phyloP scores from a whole-genome alignment of 2,329 filamentous ascomycete species.

The Paecilomyces fulvus region DNA sequence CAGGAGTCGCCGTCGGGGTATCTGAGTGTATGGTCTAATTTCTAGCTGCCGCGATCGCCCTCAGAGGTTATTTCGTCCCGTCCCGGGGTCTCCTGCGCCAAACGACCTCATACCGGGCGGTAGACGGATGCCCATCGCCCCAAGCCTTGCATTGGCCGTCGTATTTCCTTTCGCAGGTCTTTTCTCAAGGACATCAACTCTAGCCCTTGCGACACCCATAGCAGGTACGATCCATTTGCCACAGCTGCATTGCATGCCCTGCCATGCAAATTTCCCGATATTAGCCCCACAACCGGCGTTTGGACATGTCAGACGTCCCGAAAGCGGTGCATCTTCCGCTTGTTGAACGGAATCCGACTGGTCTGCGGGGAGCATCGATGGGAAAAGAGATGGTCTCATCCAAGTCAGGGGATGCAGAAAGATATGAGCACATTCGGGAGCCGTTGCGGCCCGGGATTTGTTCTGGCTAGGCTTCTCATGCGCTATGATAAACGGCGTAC shows the following conservation, averaged over 20 bases:
- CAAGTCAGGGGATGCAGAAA: constrained; percentile 89
- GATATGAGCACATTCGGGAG: constrained; percentile 63
- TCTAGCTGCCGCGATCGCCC: neutral
- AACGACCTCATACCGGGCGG: constrained; percentile 28
- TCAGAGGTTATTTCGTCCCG: constrained; percentile 19
- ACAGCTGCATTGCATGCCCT: constrained; percentile 88
- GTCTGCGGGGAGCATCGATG: constrained; percentile 9
- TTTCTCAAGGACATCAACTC: constrained; percentile 62
- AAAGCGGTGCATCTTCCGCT: constrained; percentile 63
- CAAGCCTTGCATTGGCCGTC: constrained; percentile 13
- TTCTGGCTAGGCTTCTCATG: constrained; percentile 41
- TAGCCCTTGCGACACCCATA: constrained; percentile 74
- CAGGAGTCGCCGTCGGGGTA: neutral
- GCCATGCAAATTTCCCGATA: constrained; percentile 92
- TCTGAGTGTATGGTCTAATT: neutral
- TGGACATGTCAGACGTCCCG: constrained; percentile 78
- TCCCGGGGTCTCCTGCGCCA: constrained; percentile 6
- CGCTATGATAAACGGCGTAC: constrained; percentile 57
- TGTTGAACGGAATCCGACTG: constrained; percentile 6
- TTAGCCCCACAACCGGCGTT: constrained; percentile 68
- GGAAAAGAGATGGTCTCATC: constrained; percentile 75
- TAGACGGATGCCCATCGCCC: constrained; percentile 29
- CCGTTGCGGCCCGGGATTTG: constrained; percentile 13
- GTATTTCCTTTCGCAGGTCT: constrained; percentile 9
- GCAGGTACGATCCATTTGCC: constrained; percentile 84